These are phyloP conservation scores for Voacanga thouarsii DNA, from an alignment of 257 asterid species.

Conservation along the genomic window DNA sequence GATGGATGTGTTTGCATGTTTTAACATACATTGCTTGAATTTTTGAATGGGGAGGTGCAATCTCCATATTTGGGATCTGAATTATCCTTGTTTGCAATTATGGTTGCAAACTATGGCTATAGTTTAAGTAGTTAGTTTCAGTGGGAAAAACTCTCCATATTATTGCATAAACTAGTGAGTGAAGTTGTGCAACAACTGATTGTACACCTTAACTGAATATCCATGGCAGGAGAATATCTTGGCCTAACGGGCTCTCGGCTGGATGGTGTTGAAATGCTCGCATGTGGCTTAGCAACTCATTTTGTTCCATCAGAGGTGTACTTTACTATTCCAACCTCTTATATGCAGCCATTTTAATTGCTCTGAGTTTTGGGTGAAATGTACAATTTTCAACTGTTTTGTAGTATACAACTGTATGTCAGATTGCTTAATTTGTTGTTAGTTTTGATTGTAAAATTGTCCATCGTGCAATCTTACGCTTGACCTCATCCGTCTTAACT, in stretches of 20 bases:
- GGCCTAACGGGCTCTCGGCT: constrained; percentile 80
- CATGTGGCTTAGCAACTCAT: constrained; percentile 86
- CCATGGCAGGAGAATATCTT: constrained; percentile 74
- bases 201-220: constrained; percentile 3
- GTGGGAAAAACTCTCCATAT: background rate
- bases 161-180: background rate
- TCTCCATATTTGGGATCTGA: background rate
- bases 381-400: background rate
- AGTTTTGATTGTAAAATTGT: background rate
- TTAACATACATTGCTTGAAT: too few relatives aligned
- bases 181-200: background rate
- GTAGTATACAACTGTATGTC: background rate
- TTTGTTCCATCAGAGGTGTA: constrained; percentile 67
- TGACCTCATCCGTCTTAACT: background rate
- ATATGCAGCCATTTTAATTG: background rate
- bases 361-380: background rate
- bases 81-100: background rate
- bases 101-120: background rate
- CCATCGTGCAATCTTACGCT: background rate
- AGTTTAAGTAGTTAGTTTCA: background rate
- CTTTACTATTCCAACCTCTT: constrained; percentile 5
- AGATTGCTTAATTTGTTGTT: background rate
- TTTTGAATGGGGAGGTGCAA: background rate
- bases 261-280: constrained; percentile 94
- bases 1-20: background rate